phyloP scores from a whole-genome alignment of 2,329 filamentous ascomycete genomes.

The Alternaria sp. region DNA sequence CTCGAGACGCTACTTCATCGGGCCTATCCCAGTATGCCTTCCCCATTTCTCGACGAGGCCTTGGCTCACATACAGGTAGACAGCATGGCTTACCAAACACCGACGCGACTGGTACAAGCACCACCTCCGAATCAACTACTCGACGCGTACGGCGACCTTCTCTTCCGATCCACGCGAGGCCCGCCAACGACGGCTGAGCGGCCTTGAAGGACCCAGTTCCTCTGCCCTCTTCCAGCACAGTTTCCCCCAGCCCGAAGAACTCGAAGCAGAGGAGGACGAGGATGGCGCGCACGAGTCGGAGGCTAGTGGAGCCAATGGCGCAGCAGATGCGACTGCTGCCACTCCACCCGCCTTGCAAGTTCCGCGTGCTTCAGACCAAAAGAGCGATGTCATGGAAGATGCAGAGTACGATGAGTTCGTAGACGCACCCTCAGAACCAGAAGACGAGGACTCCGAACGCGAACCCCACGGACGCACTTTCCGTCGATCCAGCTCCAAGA shows the following conservation, averaged over 20 bases:
- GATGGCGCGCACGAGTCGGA: slow-evolving; percentile 22
- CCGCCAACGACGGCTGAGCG: slow-evolving; percentile 55
- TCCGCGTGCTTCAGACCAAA: slow-evolving; percentile 39
- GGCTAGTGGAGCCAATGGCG: slow-evolving; percentile 24
- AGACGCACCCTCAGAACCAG: slow-evolving; percentile 46
- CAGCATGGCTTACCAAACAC: slow-evolving; percentile 70
- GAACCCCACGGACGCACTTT: slow-evolving; percentile 18
- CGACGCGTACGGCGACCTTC: slow-evolving; percentile 60
- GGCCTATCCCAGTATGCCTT: slow-evolving; percentile 64
- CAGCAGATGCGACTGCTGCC: slow-evolving; percentile 28
- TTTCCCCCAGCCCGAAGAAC: slow-evolving; percentile 54
- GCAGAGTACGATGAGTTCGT: slow-evolving; percentile 24
- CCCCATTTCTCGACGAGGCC: slow-evolving; percentile 6
- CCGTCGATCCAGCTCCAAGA: slow-evolving; percentile 42
- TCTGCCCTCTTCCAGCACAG: slow-evolving; percentile 51
- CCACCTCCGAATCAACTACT: slow-evolving; percentile 57
- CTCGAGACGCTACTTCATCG: slow-evolving; percentile 70
- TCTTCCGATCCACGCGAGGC: slow-evolving; percentile 57
- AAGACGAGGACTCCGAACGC: slow-evolving; percentile 33
- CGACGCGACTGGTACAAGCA: slow-evolving; percentile 70
- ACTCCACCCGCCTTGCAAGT: slow-evolving; percentile 41
- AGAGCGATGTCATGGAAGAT: slow-evolving; percentile 26
- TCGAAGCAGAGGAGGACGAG: slow-evolving; percentile 42
- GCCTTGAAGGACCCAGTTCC: slow-evolving; percentile 52
- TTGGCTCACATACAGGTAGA: slow-evolving; percentile 39